phyloP scores from a whole-genome alignment of 495 filamentous ascomycete species.

The Neurospora africana region DNA sequence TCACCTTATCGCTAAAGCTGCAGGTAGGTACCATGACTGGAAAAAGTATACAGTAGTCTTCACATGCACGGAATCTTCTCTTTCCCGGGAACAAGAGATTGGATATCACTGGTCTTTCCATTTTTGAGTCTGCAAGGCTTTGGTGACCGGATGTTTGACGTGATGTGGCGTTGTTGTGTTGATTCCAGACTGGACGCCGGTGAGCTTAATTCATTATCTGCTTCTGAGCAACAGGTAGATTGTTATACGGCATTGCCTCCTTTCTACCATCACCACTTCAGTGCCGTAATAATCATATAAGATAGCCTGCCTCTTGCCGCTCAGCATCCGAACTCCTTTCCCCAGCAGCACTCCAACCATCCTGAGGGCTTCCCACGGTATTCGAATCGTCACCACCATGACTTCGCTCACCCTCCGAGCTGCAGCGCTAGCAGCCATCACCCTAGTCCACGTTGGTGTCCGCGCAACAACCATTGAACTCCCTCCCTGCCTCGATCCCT shows the following conservation, averaged over 20 bases:
- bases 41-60: not conserved
- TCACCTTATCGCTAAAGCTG: not conserved
- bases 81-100: not conserved
- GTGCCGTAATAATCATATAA: not conserved
- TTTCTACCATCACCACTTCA: not conserved
- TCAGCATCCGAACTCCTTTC: not conserved
- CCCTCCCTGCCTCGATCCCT: slow-evolving; percentile 31
- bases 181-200: not conserved
- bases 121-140: not conserved
- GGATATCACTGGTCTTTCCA: not conserved
- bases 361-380: not conserved
- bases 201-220: not conserved
- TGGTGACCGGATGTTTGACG: not conserved
- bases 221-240: not conserved
- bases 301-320: not conserved
- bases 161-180: not conserved
- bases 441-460: slow-evolving; percentile 16
- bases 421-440: slow-evolving; percentile 22
- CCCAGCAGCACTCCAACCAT: not conserved
- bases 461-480: slow-evolving; percentile 28
- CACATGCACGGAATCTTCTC: not conserved
- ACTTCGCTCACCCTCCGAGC: slow-evolving; percentile 14
- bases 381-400: slow-evolving; percentile 7
- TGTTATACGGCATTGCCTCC: not conserved
- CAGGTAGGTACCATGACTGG: not conserved